Percentiles rank a stretch among this genome's conserved stretches.
These are phyloP conservation scores for Clavispora vitiphila DNA, from an alignment of 805 yeast species.

Conservation along the genomic window DNA sequence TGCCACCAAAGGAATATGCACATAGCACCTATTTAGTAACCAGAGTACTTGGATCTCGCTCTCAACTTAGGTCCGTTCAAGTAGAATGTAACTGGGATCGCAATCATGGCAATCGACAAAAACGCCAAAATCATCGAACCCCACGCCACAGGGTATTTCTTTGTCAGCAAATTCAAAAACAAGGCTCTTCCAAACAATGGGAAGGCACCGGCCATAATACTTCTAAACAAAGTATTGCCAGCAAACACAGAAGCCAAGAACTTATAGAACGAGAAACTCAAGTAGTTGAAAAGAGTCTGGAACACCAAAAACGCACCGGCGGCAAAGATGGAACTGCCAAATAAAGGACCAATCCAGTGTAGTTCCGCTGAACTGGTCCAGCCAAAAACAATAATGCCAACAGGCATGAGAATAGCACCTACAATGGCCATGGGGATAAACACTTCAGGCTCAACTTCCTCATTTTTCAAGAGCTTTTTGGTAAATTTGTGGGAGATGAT, in stretches of 20 bases:
- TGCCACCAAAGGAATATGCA: too few relatives aligned
- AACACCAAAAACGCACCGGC: slow-evolving; percentile 38
- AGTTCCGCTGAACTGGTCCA: slow-evolving; percentile 16
- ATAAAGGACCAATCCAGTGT: slow-evolving; percentile 19
- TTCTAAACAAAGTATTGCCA: slow-evolving; percentile 48
- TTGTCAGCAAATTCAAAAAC: slow-evolving; percentile 47
- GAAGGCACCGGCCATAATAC: slow-evolving; percentile 52
- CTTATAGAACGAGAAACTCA: slow-evolving; percentile 44
- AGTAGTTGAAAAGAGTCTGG: slow-evolving; percentile 48
- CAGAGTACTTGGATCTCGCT: slow-evolving; percentile 10
- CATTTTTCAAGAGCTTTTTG: slow-evolving; percentile 16
- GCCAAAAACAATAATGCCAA: slow-evolving; percentile 19
- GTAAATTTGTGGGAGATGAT: slow-evolving; percentile 22
- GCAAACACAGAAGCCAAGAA: slow-evolving; percentile 58
- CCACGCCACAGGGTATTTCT: slow-evolving; percentile 55
- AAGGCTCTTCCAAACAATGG: slow-evolving; percentile 61
- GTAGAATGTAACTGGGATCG: slow-evolving; percentile 7
- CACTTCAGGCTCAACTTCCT: slow-evolving; percentile 36
- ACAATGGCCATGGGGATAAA: slow-evolving; percentile 25
- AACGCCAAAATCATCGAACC: slow-evolving; percentile 38
- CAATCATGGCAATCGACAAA: slow-evolving; percentile 1
- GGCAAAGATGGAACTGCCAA: slow-evolving; percentile 17
- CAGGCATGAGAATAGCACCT: slow-evolving; percentile 19
- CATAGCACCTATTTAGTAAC: too few relatives aligned
- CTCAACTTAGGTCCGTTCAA: slow-evolving; percentile 10